Evolutionary conservation across 371 early-diverging fungal genomes (phyloP).

Genomic region (Actinomucor elegans): DNA sequence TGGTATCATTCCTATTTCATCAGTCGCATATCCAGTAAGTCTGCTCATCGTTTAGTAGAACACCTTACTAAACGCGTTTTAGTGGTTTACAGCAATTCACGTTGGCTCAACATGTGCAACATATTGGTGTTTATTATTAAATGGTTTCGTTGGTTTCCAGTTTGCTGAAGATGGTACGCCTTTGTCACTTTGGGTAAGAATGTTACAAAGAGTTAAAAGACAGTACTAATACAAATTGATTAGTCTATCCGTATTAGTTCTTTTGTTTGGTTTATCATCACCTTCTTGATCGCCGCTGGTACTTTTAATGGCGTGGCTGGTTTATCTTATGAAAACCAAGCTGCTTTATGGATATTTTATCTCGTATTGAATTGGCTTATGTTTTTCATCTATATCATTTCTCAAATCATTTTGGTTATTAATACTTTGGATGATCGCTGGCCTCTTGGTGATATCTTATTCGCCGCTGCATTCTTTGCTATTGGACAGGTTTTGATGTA

Average conservation of each 20-base stretch:
- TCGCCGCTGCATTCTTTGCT: conserved; percentile 71
- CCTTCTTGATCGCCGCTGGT: conserved; percentile 68
- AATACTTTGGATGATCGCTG: conserved; percentile 85
- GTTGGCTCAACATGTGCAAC: conserved; percentile 65
- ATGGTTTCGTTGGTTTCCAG: conserved; percentile 89
- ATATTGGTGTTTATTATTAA: conserved; percentile 77
- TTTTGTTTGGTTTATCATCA: conserved; percentile 57
- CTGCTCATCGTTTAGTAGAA: not conserved
- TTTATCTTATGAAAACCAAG: conserved; percentile 54
- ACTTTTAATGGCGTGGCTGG: conserved; percentile 65
- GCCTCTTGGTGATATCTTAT: conserved; percentile 77
- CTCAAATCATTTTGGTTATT: conserved; percentile 79
- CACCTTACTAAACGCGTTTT: not conserved
- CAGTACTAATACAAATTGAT: not conserved
- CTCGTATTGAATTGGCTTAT: conserved; percentile 67
- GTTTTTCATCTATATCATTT: conserved; percentile 69
- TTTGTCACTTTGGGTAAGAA: conserved; percentile 36
- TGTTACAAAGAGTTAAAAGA: not conserved
- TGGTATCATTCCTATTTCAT: conserved; percentile 79
- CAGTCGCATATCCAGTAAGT: conserved; percentile 69
- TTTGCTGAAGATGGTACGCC: conserved; percentile 88
- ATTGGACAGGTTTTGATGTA: conserved; percentile 69
- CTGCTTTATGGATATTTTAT: conserved; percentile 69
- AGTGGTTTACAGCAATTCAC: conserved; percentile 76
- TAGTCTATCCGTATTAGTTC: conserved; percentile 71